phyloP scores from a whole-genome alignment of 768 basidiomycete species.

The Termitomyces sp. region DNA sequence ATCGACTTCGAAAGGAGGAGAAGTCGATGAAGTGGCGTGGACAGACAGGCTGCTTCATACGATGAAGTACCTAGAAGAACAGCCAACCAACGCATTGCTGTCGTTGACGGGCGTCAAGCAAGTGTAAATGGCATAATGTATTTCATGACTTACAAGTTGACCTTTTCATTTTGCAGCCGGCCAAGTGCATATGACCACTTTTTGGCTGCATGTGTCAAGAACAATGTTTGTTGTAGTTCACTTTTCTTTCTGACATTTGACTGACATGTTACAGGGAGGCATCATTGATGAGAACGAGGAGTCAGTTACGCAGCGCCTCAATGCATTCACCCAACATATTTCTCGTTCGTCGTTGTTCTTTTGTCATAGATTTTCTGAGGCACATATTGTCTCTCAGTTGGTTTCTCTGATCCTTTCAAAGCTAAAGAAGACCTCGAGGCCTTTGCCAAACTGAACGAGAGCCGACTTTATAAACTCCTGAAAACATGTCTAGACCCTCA shows the following conservation, averaged over 20 bases:
- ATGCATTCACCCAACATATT: conserved; percentile 51
- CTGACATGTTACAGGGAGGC: conserved; percentile 61
- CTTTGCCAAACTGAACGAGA: conserved; percentile 88
- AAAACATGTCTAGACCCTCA: conserved; percentile 82
- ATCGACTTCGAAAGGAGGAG: conserved; percentile 44
- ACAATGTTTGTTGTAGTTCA: conserved; percentile 65
- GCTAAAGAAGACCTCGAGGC: conserved; percentile 72
- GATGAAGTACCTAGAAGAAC: conserved; percentile 66
- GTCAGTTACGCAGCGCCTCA: conserved; percentile 49
- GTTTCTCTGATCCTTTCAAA: conserved; percentile 68
- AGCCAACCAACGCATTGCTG: conserved; percentile 54
- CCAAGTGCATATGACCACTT: conserved; percentile 70
- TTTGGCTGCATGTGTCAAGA: conserved; percentile 67
- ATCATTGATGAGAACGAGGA: conserved; percentile 86
- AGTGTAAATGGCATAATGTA: conserved; percentile 40
- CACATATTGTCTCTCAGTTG: conserved; percentile 28
- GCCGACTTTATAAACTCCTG: conserved; percentile 79
- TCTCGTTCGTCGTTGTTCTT: conserved; percentile 44
- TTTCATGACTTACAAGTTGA: background rate
- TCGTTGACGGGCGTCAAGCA: conserved; percentile 60
- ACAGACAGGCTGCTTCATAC: conserved; percentile 76
- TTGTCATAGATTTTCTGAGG: conserved; percentile 4
- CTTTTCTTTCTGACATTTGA: background rate
- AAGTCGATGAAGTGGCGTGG: conserved; percentile 81
- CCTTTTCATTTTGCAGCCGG: conserved; percentile 37